Evolutionary conservation across 2,329 filamentous ascomycete genomes (phyloP).

Genomic region (Neonectria neomacrospora): DNA sequence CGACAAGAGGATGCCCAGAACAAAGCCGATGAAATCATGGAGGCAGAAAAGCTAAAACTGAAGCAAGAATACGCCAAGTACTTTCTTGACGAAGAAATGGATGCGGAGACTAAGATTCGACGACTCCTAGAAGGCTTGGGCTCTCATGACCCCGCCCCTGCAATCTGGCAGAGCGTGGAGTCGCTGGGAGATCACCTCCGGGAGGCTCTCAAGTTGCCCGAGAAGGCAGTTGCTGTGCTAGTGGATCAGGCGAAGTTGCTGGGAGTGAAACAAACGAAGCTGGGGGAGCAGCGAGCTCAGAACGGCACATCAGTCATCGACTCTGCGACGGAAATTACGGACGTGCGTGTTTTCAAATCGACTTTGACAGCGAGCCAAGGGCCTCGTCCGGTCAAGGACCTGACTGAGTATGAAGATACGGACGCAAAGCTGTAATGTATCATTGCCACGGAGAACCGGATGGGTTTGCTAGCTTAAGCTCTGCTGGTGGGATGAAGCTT

Average conservation of each 20-base stretch:
- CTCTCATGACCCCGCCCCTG: constrained; percentile 14
- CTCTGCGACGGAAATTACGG: constrained; percentile 71
- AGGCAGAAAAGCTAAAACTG: constrained; percentile 19
- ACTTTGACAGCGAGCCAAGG: constrained; percentile 77
- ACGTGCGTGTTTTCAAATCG: constrained; percentile 85
- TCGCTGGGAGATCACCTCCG: constrained; percentile 22
- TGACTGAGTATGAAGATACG: constrained; percentile 87
- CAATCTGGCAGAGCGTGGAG: constrained; percentile 20
- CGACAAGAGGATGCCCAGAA: constrained; percentile 57
- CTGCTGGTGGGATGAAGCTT: constrained; percentile 16
- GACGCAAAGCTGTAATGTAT: constrained; percentile 76
- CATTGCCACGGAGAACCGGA: not conserved
- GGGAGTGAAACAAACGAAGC: constrained; percentile 17
- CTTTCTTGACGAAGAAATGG: constrained; percentile 12
- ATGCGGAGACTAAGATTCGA: constrained; percentile 12
- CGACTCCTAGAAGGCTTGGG: constrained; percentile 18
- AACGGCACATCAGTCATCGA: constrained; percentile 58
- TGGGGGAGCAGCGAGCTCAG: constrained; percentile 38
- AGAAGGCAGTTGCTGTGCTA: constrained; percentile 16
- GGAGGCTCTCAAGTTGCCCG: constrained; percentile 14
- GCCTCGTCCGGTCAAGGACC: constrained; percentile 76
- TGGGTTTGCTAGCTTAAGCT: constrained; percentile 12
- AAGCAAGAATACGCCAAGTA: constrained; percentile 23
- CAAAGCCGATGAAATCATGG: constrained; percentile 43
- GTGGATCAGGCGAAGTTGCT: constrained; percentile 17